Percentiles rank a stretch among this genome's conserved stretches.
Evolutionary conservation across 2,329 filamentous ascomycete species (phyloP).

Genomic region (Apiospora koreana): DNA sequence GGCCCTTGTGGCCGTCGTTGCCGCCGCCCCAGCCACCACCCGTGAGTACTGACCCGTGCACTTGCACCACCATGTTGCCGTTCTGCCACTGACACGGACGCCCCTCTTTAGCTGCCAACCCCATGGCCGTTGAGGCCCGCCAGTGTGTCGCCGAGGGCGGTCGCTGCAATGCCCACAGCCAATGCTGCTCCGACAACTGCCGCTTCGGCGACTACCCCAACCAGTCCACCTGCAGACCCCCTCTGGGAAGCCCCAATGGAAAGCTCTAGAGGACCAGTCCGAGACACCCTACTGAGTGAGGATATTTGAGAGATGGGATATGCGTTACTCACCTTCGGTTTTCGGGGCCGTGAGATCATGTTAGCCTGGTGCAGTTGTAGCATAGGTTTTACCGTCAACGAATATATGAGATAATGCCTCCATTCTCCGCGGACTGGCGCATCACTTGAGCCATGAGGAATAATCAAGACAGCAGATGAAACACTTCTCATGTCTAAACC

Average conservation of each 20-base stretch:
- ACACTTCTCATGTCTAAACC: too few species aligned
- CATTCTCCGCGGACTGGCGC: too few species aligned
- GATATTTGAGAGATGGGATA: too few species aligned
- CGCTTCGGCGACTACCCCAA: neutral
- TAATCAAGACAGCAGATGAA: too few species aligned
- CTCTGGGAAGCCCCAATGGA: neutral
- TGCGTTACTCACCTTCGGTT: too few species aligned
- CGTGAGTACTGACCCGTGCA: neutral
- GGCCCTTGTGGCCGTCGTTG: neutral
- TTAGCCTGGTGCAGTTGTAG: too few species aligned
- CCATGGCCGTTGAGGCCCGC: neutral
- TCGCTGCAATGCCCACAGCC: neutral
- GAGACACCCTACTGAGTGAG: neutral
- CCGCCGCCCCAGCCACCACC: neutral
- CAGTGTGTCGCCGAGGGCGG: neutral
- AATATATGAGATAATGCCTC: too few species aligned
- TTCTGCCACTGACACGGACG: neutral
- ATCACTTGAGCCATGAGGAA: too few species aligned
- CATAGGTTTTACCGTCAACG: too few species aligned
- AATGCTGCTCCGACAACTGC: neutral
- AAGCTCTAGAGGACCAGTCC: neutral
- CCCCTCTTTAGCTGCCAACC: neutral
- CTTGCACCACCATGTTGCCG: neutral
- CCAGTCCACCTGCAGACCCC: neutral
- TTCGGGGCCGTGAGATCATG: too few species aligned